Percentiles rank a stretch among this genome's conserved stretches.
These are phyloP conservation scores for Marasmius oreades DNA, from an alignment of 1,284 basidiomycete species.

Conservation along the genomic window DNA sequence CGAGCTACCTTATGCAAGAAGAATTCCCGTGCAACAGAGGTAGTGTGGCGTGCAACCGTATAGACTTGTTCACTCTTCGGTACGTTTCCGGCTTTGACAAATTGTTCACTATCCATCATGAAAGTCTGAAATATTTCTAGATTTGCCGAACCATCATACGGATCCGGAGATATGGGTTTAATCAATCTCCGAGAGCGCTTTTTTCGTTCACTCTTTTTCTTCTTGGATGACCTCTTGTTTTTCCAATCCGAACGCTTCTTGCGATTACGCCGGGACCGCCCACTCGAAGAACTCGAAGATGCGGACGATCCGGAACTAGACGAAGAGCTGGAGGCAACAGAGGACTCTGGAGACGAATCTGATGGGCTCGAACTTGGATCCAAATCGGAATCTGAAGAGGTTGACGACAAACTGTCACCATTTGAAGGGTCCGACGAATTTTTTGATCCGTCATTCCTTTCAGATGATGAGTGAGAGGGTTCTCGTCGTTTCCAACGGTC, in stretches of 20 bases:
- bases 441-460: background rate
- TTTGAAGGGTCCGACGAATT: no score
- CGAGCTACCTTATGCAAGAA: conserved; percentile 3
- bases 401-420: background rate
- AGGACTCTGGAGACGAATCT: background rate
- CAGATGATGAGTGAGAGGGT: background rate
- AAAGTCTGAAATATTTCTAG: conserved; percentile 1
- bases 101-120: conserved; percentile 1
- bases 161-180: background rate
- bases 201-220: background rate
- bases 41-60: background rate
- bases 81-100: background rate
- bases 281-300: background rate
- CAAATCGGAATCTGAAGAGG: background rate
- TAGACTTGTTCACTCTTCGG: conserved; percentile 3
- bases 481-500: background rate
- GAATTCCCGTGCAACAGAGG: background rate
- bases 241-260: background rate
- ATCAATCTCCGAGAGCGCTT: background rate
- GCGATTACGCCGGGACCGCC: background rate
- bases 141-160: conserved; percentile 9
- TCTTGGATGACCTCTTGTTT: background rate
- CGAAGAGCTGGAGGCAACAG: background rate
- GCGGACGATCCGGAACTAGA: no score
- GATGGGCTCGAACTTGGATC: background rate